Conservation (phyloP, 306 rosid species). For the Geum urbanum region DNA sequence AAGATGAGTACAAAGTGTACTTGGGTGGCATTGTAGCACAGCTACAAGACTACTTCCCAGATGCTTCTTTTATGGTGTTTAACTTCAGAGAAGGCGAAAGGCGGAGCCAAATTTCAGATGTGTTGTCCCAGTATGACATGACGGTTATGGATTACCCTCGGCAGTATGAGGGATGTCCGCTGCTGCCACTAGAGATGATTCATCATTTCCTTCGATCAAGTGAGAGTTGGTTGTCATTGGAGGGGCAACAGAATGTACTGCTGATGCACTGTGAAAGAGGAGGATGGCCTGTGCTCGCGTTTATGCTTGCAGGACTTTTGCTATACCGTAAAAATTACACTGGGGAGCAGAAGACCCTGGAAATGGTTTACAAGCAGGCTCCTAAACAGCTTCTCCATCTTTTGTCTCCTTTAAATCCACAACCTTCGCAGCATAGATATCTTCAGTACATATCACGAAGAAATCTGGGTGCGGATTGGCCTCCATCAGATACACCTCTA, state of each 20-base stretch:
- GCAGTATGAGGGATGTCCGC: conserved; percentile 81
- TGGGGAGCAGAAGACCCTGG: conserved; percentile 96
- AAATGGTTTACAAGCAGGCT: conserved; percentile 98
- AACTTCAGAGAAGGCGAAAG: conserved; percentile 89
- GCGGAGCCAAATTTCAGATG: conserved; percentile 72
- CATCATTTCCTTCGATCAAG: conserved; percentile 97
- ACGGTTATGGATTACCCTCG: conserved; percentile 98
- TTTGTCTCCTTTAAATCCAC: conserved; percentile 80
- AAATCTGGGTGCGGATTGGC: conserved; percentile 85
- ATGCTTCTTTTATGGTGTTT: conserved; percentile 95
- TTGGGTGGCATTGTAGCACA: conserved; percentile 85
- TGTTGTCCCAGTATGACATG: conserved; percentile 88
- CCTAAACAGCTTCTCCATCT: conserved; percentile 81
- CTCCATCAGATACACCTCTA: conserved; percentile 81
- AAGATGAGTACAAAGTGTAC: conserved; percentile 78
- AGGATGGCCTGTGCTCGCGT: conserved; percentile 98
- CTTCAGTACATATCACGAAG: conserved; percentile 92
- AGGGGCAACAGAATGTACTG: conserved; percentile 84
- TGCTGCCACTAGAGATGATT: conserved; percentile 89
- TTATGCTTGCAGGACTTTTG: conserved; percentile 92
- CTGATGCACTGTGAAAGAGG: conserved; percentile 98
- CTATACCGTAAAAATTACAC: conserved; percentile 79
- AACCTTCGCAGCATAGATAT: conserved; percentile 96
- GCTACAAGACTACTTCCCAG: conserved; percentile 85
- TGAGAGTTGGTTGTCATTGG: conserved; percentile 96